These are phyloP conservation scores for Neurospora africana DNA, from an alignment of 495 filamentous ascomycete genomes.

Conservation along the genomic window DNA sequence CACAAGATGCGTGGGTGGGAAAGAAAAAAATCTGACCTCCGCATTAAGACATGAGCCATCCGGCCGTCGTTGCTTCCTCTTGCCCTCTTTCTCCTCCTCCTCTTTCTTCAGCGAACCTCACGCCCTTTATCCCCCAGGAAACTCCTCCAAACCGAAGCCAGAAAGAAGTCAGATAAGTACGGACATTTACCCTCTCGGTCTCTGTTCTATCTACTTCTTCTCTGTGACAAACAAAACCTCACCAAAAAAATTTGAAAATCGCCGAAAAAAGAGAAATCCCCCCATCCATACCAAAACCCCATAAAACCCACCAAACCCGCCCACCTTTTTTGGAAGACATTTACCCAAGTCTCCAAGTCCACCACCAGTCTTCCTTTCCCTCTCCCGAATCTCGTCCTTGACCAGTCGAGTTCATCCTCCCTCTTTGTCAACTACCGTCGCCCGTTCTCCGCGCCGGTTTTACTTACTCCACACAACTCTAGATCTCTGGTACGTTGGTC, in stretches of 20 bases:
- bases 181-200: constrained; percentile 19
- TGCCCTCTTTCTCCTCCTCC: constrained; percentile 16
- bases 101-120: constrained; percentile 17
- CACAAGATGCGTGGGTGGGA: neutral
- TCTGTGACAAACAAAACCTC: constrained; percentile 26
- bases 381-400: constrained; percentile 11
- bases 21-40: constrained; percentile 24
- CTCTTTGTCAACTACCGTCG: constrained; percentile 22
- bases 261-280: constrained; percentile 12
- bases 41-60: constrained; percentile 10
- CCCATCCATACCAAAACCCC: constrained; percentile 13
- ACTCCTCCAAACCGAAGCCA: constrained; percentile 16
- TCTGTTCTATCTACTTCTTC: constrained; percentile 24
- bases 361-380: constrained; percentile 8
- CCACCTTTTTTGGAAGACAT: constrained; percentile 11
- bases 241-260: constrained; percentile 41
- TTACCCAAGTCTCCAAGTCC: constrained; percentile 10
- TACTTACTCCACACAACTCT: constrained; percentile 1
- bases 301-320: constrained; percentile 19
- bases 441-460: constrained; percentile 14
- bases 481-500: constrained; percentile 11
- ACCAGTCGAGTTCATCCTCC: constrained; percentile 9
- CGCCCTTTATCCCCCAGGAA: constrained; percentile 21
- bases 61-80: constrained; percentile 1
- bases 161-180: constrained; percentile 27